A percentile compares a stretch with the other conserved stretches of the same genome.
Conservation (phyloP, 257 asterid genomes). For the Scutellaria barbata region DNA sequence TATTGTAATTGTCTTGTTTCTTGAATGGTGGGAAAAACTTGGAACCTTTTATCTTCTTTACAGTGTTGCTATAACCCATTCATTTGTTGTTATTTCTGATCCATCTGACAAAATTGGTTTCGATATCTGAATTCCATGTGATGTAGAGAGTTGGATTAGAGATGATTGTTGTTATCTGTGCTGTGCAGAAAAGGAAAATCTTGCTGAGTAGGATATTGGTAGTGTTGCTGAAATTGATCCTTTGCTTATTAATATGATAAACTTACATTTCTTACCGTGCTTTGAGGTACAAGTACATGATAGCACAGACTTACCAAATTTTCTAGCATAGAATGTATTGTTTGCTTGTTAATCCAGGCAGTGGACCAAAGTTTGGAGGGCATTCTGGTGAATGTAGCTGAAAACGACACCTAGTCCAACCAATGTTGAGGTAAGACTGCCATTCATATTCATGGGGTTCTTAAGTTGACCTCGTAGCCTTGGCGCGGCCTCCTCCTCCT, state of each 20-base stretch:
- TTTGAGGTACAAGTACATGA: background rate
- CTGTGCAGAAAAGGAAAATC: background rate
- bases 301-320: background rate
- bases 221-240: background rate
- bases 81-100: background rate
- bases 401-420: slow-evolving; percentile 14
- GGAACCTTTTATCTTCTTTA: background rate
- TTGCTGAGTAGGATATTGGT: background rate
- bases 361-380: slow-evolving; percentile 20
- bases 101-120: too few relatives aligned
- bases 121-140: too few relatives aligned
- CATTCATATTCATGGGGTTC: background rate
- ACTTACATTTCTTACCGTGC: background rate
- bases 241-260: background rate
- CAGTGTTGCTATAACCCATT: background rate
- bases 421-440: background rate
- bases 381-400: slow-evolving; percentile 20
- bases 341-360: slow-evolving; percentile 36
- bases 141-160: too few relatives aligned
- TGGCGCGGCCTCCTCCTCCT: slow-evolving; percentile 2
- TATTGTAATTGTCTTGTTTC: slow-evolving; percentile 3
- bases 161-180: too few relatives aligned
- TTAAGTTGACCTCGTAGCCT: background rate
- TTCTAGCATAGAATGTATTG: slow-evolving; percentile 12
- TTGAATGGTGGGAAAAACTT: background rate